phyloP scores from a whole-genome alignment of 495 filamentous ascomycete genomes.

The Xylaria palmicola region DNA sequence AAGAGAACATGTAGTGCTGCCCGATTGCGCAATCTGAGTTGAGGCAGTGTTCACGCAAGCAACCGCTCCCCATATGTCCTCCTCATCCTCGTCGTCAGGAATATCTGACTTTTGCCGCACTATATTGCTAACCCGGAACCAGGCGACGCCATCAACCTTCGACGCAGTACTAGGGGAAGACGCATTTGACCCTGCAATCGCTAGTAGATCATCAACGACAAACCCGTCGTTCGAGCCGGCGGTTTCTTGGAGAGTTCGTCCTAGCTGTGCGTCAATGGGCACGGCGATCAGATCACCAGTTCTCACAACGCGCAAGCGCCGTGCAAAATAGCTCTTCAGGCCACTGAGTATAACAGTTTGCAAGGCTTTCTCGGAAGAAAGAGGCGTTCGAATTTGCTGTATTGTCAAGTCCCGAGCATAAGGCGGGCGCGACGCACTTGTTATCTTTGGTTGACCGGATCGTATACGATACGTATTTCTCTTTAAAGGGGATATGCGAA shows the following conservation, averaged over 20 bases:
- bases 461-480: conserved; percentile 41
- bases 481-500: conserved; percentile 66
- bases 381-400: conserved; percentile 83
- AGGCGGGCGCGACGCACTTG: conserved; percentile 66
- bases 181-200: conserved; percentile 38
- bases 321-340: conserved; percentile 83
- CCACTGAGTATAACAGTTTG: conserved; percentile 81
- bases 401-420: conserved; percentile 87
- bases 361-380: conserved; percentile 78
- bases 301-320: conserved; percentile 72
- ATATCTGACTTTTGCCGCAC: conserved; percentile 57
- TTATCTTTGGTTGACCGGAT: conserved; percentile 47
- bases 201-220: conserved; percentile 63
- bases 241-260: conserved; percentile 67
- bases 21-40: conserved; percentile 85
- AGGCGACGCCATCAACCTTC: conserved; percentile 66
- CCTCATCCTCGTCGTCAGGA: conserved; percentile 42
- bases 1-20: conserved; percentile 73
- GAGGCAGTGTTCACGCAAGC: conserved; percentile 77
- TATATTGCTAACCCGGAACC: conserved; percentile 84
- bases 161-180: conserved; percentile 24
- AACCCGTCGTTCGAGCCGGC: conserved; percentile 54
- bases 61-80: conserved; percentile 78
- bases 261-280: conserved; percentile 78
- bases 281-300: conserved; percentile 85